phyloP scores from a whole-genome alignment of 2,329 filamentous ascomycete species.

The Colletotrichum aenigma region DNA sequence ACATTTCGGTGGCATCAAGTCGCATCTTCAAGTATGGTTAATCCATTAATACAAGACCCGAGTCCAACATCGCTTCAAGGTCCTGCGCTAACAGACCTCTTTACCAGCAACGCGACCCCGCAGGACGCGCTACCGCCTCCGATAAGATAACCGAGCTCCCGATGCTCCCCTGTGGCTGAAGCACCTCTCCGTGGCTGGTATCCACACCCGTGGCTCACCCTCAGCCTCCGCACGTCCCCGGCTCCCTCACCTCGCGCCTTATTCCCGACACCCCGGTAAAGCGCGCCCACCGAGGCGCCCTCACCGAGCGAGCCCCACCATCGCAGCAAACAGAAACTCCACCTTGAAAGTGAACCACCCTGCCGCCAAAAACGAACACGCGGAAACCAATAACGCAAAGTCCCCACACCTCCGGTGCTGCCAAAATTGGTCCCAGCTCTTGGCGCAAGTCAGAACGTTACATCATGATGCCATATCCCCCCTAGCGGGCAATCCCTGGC shows the following conservation, averaged over 20 bases:
- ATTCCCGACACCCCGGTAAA: background rate
- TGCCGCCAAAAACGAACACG: background rate
- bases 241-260: background rate
- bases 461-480: constrained; percentile 16
- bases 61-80: too few species aligned
- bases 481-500: background rate
- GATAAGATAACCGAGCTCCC: background rate
- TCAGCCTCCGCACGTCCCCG: background rate
- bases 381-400: background rate
- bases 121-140: background rate
- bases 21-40: background rate
- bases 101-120: background rate
- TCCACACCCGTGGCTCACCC: background rate
- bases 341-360: background rate
- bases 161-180: background rate
- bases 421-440: background rate
- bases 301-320: background rate
- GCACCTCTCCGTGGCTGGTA: background rate
- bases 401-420: background rate
- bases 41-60: background rate
- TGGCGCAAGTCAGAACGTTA: constrained; percentile 18
- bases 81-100: background rate
- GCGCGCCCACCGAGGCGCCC: background rate
- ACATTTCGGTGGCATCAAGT: background rate
- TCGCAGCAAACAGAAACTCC: background rate